phyloP scores from a whole-genome alignment of 1,284 basidiomycete genomes.

The Trichosporon sp. region DNA sequence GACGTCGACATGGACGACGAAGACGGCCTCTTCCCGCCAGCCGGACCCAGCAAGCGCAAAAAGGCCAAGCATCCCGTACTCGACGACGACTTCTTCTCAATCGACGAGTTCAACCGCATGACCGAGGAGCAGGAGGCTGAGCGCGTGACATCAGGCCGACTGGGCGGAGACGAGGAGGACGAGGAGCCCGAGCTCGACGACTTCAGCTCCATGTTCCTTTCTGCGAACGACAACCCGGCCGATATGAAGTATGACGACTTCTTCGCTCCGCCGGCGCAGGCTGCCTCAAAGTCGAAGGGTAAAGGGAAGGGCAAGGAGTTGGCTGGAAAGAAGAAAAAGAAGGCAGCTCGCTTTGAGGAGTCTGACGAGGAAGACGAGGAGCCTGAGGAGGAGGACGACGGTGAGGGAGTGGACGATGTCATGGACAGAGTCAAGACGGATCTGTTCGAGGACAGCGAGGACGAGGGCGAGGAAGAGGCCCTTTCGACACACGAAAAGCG shows the following conservation, averaged over 20 bases:
- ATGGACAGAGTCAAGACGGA: conserved; percentile 53
- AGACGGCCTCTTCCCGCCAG: conserved; percentile 17
- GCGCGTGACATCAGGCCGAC: conserved; percentile 57
- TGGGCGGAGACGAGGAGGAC: conserved; percentile 50
- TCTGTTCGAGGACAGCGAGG: conserved; percentile 54
- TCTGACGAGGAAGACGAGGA: conserved; percentile 31
- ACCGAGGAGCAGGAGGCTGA: conserved; percentile 73
- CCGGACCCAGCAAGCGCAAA: conserved; percentile 39
- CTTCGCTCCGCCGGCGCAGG: conserved; percentile 55
- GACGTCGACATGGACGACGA: conserved; percentile 24
- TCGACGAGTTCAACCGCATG: conserved; percentile 81
- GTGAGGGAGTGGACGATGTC: conserved; percentile 38
- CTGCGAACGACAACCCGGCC: conserved; percentile 45
- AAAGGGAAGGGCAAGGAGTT: conserved; percentile 34
- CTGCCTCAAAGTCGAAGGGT: conserved; percentile 23
- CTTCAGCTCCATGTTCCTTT: conserved; percentile 36
- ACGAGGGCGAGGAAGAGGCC: conserved; percentile 43
- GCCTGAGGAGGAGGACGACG: conserved; percentile 31
- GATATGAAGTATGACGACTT: conserved; percentile 53
- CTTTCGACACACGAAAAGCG: conserved; percentile 53
- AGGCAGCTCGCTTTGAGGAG: conserved; percentile 32
- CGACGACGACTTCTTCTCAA: conserved; percentile 91
- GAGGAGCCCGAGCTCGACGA: conserved; percentile 54
- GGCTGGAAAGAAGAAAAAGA: conserved; percentile 44
- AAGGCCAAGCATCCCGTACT: conserved; percentile 56